Evolutionary conservation across 2,329 filamentous ascomycete species (phyloP), one percentile per base, ranked within the genome.

Genomic region (Fusarium napiforme): DNA sequence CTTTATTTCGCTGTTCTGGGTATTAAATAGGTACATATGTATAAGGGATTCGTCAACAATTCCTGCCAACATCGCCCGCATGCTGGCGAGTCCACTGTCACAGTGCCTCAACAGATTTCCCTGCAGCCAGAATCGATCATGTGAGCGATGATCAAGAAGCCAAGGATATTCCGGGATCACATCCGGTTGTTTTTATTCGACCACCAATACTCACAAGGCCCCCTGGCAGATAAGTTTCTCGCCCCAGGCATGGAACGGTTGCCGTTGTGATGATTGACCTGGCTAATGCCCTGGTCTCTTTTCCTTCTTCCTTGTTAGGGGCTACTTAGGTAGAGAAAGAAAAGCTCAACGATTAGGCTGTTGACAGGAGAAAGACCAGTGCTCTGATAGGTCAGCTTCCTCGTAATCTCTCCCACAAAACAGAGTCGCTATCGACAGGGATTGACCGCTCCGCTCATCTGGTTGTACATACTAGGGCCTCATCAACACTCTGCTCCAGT

Each of bases 111-210:
- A 46, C 43, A 30, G 43, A 58, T 64, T 68, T 60, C 70, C 75
- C 63, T 75, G 74, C 75, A 78, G 72, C 67, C 64, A 49, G 52
- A 37, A 49, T 43, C 49, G 67, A 67, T 78, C 75, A 78, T 78
- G 76, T 75, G 75, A 77, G 74, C 62, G 52, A 47, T 40, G 50
- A 55, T 45, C 66, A 62, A 53, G 52, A 62, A 67, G 52, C 50
- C 55, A 60, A 39, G 28, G 37, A 21, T 40, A 57, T 57, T 57
- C 30, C 46, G n/a, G 28, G n/a, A 32, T 43, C 32, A 21, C 23
- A 36, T 26, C 50, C 26, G 23, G 30, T 28, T 30, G 23, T 36
- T 57, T 37, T 23, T 23, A 61, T 34, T 34, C 55, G n/a, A 26
- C 14, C n/a, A 40, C 30, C n/a, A 19, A 36, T 19, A 28, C 30